phyloP scores from a whole-genome alignment of 345 rosid species.

The Moricandia moricandioides region DNA sequence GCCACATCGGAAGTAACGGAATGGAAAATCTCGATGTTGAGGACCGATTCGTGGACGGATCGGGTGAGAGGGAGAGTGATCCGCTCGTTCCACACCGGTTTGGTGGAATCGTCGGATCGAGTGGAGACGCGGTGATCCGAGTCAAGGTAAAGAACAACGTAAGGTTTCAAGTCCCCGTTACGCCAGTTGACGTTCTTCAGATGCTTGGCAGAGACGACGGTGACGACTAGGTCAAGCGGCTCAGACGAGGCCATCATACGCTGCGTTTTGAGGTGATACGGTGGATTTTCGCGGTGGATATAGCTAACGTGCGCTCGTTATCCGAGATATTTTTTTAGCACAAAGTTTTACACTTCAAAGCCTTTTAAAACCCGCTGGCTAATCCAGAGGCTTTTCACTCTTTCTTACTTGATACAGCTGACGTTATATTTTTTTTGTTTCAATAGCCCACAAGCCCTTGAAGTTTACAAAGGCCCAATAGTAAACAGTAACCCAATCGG shows the following conservation, averaged over 20 bases:
- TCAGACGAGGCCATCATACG: constrained; percentile 43
- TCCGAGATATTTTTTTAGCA: neutral
- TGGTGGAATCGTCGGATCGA: constrained; percentile 41
- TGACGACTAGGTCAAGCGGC: constrained; percentile 41
- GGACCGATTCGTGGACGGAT: constrained; percentile 47
- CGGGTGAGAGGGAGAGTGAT: constrained; percentile 46
- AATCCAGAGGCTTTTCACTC: neutral
- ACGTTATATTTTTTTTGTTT: too few species aligned
- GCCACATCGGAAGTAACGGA: constrained; percentile 48
- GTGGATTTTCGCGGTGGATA: constrained; percentile 32
- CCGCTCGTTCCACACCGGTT: constrained; percentile 60
- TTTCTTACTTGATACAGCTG: neutral
- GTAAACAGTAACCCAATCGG: too few species aligned
- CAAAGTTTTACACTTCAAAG: too few species aligned
- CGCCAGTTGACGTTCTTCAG: constrained; percentile 73
- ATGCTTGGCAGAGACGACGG: constrained; percentile 52
- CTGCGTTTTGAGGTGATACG: constrained; percentile 14
- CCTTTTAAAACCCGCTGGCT: neutral
- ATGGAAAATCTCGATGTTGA: constrained; percentile 51
- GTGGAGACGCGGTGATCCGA: constrained; percentile 48
- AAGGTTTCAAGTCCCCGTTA: constrained; percentile 54
- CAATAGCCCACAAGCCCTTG: too few species aligned
- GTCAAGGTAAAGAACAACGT: constrained; percentile 55
- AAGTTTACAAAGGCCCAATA: too few species aligned
- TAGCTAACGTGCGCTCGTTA: constrained; percentile 34